phyloP scores from a whole-genome alignment of 176 grass and related monocot species.

The Eragrostis nindensis region DNA sequence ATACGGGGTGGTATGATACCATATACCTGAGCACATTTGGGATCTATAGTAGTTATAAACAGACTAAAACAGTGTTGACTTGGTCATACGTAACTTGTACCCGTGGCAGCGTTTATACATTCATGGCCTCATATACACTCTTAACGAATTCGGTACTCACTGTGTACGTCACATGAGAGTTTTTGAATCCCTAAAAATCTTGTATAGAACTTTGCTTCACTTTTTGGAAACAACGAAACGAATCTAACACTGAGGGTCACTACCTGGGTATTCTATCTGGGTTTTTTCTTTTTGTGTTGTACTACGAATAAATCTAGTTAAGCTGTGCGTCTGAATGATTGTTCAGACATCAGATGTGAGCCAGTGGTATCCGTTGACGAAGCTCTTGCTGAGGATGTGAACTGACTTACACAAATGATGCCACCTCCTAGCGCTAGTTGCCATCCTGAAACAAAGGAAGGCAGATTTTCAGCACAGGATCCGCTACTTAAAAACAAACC shows the following conservation, averaged over 20 bases:
- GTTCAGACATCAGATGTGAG: slow-evolving; percentile 72
- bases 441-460: too few species aligned
- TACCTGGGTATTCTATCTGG: neutral
- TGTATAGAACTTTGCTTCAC: neutral
- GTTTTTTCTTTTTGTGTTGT: slow-evolving; percentile 19
- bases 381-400: slow-evolving; percentile 74
- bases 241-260: neutral
- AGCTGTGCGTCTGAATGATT: neutral
- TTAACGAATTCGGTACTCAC: neutral
- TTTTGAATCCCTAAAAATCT: neutral
- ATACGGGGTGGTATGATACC: too few species aligned
- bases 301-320: slow-evolving; percentile 30
- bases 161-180: neutral
- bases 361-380: slow-evolving; percentile 97
- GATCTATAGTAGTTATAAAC: neutral
- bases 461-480: too few species aligned
- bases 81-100: neutral
- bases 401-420: slow-evolving; percentile 15
- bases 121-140: neutral
- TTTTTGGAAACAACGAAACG: neutral
- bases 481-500: too few species aligned
- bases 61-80: neutral
- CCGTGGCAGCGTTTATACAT: neutral
- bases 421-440: too few species aligned
- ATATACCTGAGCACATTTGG: neutral